phyloP scores from a whole-genome alignment of 192 early-diverging fungal species.

The Linnemannia schmuckeri region DNA sequence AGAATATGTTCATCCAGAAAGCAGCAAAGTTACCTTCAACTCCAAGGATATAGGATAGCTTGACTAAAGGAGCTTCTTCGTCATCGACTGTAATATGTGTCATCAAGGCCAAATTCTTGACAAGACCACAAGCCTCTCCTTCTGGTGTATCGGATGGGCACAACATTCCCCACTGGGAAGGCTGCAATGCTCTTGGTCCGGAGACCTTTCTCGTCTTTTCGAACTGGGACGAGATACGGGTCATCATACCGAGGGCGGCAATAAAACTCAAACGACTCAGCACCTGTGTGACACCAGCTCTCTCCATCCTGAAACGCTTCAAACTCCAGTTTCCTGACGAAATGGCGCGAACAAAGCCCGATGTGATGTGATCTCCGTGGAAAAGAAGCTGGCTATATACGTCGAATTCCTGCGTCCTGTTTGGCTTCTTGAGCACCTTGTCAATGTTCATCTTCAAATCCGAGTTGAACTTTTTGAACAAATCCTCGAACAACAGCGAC shows the following conservation, averaged over 20 bases:
- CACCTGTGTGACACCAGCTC: slow-evolving; percentile 97
- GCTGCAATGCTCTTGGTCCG: slow-evolving; percentile 95
- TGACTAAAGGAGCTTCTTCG: slow-evolving; percentile 84
- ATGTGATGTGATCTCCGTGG: slow-evolving; percentile 88
- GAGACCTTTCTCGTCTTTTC: slow-evolving; percentile 98
- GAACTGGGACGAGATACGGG: slow-evolving; percentile 95
- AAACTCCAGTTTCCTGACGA: slow-evolving; percentile 98
- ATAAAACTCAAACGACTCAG: slow-evolving; percentile 94
- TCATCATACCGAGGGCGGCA: slow-evolving; percentile 97
- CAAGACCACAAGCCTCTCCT: slow-evolving; percentile 97
- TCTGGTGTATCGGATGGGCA: slow-evolving; percentile 98
- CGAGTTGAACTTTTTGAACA: slow-evolving; percentile 94
- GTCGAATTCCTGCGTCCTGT: slow-evolving; percentile 91
- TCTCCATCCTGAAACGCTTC: slow-evolving; percentile 99
- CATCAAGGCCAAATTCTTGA: slow-evolving; percentile 98
- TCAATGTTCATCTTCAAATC: slow-evolving; percentile 93
- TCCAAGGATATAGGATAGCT: slow-evolving; percentile 88
- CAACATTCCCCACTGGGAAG: slow-evolving; percentile 98
- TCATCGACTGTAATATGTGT: slow-evolving; percentile 98
- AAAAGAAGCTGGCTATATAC: slow-evolving; percentile 79
- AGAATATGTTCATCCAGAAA: neutral
- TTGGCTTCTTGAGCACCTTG: slow-evolving; percentile 89
- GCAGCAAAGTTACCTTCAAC: slow-evolving; percentile 72
- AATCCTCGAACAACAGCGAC: slow-evolving; percentile 95
- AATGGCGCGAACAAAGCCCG: slow-evolving; percentile 92